phyloP scores from a whole-genome alignment of 2,329 filamentous ascomycete species.

The Claviceps purpurea region DNA sequence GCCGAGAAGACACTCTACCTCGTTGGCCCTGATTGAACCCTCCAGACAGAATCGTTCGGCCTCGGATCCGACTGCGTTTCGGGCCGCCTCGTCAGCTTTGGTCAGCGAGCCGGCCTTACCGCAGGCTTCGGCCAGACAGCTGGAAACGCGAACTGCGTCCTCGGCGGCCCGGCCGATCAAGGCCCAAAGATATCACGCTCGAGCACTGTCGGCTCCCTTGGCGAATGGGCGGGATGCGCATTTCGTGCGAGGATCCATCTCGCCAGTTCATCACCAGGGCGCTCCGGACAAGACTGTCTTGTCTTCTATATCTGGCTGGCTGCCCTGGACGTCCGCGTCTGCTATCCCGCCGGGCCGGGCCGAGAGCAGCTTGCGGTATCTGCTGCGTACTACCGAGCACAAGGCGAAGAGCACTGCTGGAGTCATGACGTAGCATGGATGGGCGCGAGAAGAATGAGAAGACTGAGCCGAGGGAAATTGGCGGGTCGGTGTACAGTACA shows the following conservation, averaged over 20 bases:
- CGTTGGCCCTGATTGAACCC: conserved; percentile 24
- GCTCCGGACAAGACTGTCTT: conserved; percentile 19
- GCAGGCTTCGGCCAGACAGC: conserved; percentile 38
- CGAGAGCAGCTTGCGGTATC: conserved; percentile 3
- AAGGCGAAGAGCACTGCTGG: not conserved
- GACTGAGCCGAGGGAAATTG: no score
- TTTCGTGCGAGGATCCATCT: conserved; percentile 15
- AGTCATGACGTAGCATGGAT: no score
- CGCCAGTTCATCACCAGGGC: conserved; percentile 10
- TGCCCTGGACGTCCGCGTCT: conserved; percentile 27
- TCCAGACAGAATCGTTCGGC: conserved; percentile 19
- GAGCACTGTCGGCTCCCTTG: not conserved
- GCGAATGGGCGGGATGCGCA: conserved; percentile 15
- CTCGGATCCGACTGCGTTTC: conserved; percentile 17
- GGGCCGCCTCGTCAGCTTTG: conserved; percentile 27
- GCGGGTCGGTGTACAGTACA: no score
- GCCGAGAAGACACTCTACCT: conserved; percentile 17
- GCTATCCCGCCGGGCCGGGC: not conserved
- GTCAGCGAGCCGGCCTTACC: conserved; percentile 43
- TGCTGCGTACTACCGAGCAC: not conserved
- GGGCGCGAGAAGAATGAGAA: no score
- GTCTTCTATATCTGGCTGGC: conserved; percentile 30
- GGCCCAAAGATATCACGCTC: not conserved
- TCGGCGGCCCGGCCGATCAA: conserved; percentile 4
- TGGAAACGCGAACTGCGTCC: conserved; percentile 29